Evolutionary conservation across 805 yeast genomes (phyloP).

Genomic region (Cyberlindnera xylosilytica): DNA sequence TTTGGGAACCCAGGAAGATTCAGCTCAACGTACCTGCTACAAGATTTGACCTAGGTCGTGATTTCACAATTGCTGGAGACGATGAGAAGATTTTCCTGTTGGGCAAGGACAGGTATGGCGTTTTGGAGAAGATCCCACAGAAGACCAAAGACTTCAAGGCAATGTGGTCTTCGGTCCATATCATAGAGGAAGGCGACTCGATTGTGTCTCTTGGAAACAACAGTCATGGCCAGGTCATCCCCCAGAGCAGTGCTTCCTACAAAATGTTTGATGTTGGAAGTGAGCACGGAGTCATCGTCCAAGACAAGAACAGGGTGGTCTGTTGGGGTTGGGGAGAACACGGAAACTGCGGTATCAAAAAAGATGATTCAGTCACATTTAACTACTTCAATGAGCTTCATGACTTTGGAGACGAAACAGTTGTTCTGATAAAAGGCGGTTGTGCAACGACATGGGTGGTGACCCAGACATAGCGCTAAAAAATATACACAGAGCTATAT

Average conservation of each 20-base stretch:
- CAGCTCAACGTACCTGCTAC: background rate
- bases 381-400: conserved; percentile 33
- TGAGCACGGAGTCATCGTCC: conserved; percentile 69
- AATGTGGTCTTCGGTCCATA: conserved; percentile 84
- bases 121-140: conserved; percentile 4
- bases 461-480: conserved; percentile 10
- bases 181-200: conserved; percentile 26
- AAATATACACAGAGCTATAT: background rate
- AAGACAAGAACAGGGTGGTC: conserved; percentile 33
- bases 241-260: conserved; percentile 9
- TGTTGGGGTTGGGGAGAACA: conserved; percentile 99
- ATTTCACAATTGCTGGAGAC: conserved; percentile 43
- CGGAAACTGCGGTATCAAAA: conserved; percentile 76
- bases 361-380: conserved; percentile 26
- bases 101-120: conserved; percentile 35
- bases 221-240: conserved; percentile 64
- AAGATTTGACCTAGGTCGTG: conserved; percentile 47
- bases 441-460: conserved; percentile 69
- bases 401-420: conserved; percentile 27
- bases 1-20: conserved; percentile 18
- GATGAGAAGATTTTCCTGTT: no score
- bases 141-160: conserved; percentile 32
- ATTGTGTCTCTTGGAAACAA: conserved; percentile 67
- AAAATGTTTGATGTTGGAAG: conserved; percentile 58
- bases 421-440: conserved; percentile 48